These are phyloP conservation scores for Trichocladium antarcticum DNA, from an alignment of 495 filamentous ascomycete species.

Conservation along the genomic window DNA sequence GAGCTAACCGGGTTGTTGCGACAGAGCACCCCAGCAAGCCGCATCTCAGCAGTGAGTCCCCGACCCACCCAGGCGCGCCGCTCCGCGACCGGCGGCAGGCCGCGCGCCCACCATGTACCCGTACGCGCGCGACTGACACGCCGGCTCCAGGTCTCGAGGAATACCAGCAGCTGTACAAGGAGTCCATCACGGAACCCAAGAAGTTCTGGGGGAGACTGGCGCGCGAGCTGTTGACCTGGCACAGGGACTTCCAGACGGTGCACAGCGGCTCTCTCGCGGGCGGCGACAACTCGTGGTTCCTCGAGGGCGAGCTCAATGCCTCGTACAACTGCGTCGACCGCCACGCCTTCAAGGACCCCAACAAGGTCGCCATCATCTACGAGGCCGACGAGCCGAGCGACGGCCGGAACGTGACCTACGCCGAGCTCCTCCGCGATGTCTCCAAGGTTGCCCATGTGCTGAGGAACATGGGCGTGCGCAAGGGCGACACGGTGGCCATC, in stretches of 20 bases:
- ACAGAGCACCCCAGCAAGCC: constrained; percentile 50
- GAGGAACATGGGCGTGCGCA: constrained; percentile 89
- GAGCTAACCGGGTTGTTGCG: constrained; percentile 24
- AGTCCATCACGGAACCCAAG: constrained; percentile 83
- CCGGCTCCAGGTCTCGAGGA: constrained; percentile 52
- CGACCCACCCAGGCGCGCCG: not conserved
- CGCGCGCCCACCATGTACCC: no score
- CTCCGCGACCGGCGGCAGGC: not conserved
- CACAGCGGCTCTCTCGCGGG: constrained; percentile 61
- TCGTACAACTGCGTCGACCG: constrained; percentile 97
- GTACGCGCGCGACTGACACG: constrained; percentile 12
- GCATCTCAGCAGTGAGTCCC: constrained; percentile 39
- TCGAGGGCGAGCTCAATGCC: constrained; percentile 86
- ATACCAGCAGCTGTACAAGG: constrained; percentile 87
- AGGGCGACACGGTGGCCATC: constrained; percentile 93
- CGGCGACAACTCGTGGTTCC: constrained; percentile 90
- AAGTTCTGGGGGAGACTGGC: constrained; percentile 85
- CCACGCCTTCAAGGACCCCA: constrained; percentile 83
- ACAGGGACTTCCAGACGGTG: constrained; percentile 85
- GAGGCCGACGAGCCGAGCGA: constrained; percentile 87
- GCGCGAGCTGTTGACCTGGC: constrained; percentile 83
- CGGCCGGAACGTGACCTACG: constrained; percentile 83
- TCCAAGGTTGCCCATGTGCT: constrained; percentile 75
- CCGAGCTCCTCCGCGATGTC: constrained; percentile 87
- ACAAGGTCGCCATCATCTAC: constrained; percentile 94